Percentiles rank a stretch among this genome's conserved stretches.
phyloP scores from a whole-genome alignment of 1,139 yeast genomes.

The Groenewaldozyma auringiensis region DNA sequence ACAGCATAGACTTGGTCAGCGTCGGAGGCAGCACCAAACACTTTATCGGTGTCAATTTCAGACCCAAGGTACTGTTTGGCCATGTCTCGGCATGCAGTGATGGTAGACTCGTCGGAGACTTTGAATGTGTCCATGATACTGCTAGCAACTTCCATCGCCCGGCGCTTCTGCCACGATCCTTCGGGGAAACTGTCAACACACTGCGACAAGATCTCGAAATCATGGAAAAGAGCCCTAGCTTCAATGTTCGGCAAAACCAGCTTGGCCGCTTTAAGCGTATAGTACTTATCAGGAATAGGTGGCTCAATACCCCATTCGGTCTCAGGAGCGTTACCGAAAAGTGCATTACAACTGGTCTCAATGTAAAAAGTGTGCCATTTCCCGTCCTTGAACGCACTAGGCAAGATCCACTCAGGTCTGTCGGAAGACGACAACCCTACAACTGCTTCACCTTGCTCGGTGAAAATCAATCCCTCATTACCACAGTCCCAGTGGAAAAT shows the following conservation, averaged over 20 bases:
- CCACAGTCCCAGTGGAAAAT: constrained; percentile 80
- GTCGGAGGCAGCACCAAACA: constrained; percentile 43
- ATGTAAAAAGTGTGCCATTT: constrained; percentile 53
- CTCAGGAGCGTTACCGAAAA: constrained; percentile 66
- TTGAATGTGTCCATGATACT: constrained; percentile 78
- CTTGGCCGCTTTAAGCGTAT: constrained; percentile 60
- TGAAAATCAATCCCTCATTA: constrained; percentile 78
- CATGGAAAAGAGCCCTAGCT: constrained; percentile 69
- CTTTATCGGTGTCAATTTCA: constrained; percentile 56
- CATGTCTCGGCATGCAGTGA: constrained; percentile 55
- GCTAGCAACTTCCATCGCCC: constrained; percentile 70
- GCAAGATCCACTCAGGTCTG: constrained; percentile 70
- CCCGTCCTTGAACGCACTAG: constrained; percentile 43
- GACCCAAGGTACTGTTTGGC: constrained; percentile 60
- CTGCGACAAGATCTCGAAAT: constrained; percentile 80
- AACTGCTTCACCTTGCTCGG: constrained; percentile 54
- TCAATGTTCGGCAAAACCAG: constrained; percentile 74
- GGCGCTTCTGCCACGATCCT: constrained; percentile 70
- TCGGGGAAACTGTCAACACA: constrained; percentile 79
- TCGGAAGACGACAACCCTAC: constrained; percentile 87
- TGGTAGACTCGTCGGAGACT: constrained; percentile 38
- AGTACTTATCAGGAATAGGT: constrained; percentile 59
- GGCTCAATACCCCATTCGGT: constrained; percentile 42
- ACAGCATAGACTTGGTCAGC: constrained; percentile 54
- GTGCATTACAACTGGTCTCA: constrained; percentile 90